Evolutionary conservation across 805 yeast genomes (phyloP).

Genomic region (Yarrowia osloensis): DNA sequence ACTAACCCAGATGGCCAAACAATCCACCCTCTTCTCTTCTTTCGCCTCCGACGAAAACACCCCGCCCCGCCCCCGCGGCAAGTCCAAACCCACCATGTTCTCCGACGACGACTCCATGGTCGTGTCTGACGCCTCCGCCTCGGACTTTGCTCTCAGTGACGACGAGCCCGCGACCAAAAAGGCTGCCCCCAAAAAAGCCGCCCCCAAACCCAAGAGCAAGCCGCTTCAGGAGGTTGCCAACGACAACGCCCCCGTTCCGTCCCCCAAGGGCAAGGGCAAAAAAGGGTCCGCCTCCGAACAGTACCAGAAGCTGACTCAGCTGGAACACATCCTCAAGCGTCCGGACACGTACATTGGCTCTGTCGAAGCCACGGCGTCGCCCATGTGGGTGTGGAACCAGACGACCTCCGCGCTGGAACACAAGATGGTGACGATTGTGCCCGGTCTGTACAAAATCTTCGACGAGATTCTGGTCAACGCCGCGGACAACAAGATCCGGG

Average conservation of each 20-base stretch:
- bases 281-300: constrained; percentile 58
- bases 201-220: background rate
- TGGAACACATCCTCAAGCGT: constrained; percentile 93
- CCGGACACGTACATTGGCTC: constrained; percentile 99
- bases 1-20: constrained; percentile 27
- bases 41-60: constrained; percentile 15
- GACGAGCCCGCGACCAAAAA: background rate
- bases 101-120: constrained; percentile 16
- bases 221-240: constrained; percentile 18
- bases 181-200: background rate
- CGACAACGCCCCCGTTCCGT: background rate
- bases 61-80: constrained; percentile 11
- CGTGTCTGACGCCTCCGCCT: constrained; percentile 1
- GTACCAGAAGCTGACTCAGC: constrained; percentile 90
- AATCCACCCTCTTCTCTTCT: background rate
- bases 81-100: constrained; percentile 1
- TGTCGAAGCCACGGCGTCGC: constrained; percentile 74
- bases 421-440: constrained; percentile 73
- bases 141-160: background rate
- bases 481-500: constrained; percentile 97
- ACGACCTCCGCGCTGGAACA: constrained; percentile 58
- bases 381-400: constrained; percentile 84
- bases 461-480: constrained; percentile 98
- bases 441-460: constrained; percentile 93
- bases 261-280: background rate